These are phyloP conservation scores for Curvularia sp. DNA, from an alignment of 2,329 filamentous ascomycete genomes.

Conservation along the genomic window DNA sequence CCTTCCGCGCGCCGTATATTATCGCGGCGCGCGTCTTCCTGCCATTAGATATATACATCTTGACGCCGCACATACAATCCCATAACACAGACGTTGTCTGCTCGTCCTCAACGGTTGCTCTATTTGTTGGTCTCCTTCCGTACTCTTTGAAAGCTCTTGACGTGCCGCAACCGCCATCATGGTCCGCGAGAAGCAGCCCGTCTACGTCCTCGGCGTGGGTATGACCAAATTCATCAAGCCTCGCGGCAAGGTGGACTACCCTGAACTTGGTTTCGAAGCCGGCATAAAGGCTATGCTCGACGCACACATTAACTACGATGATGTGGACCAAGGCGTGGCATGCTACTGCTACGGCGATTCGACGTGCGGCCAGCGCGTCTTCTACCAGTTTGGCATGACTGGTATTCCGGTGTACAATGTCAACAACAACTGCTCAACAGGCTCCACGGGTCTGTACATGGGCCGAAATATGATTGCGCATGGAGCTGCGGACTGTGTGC, in stretches of 20 bases:
- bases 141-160: neutral
- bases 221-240: conserved; percentile 99
- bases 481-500: conserved; percentile 83
- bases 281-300: conserved; percentile 84
- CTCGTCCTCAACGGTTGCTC: conserved; percentile 11
- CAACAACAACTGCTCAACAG: conserved; percentile 98
- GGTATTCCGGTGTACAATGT: conserved; percentile 96
- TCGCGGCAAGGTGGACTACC: conserved; percentile 91
- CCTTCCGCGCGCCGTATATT: conserved; percentile 21
- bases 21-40: conserved; percentile 19
- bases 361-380: conserved; percentile 93
- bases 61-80: neutral
- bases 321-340: conserved; percentile 93
- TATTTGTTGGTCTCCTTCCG: neutral
- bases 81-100: neutral
- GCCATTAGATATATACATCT: conserved; percentile 1
- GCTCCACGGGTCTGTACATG: conserved; percentile 88
- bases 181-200: conserved; percentile 61
- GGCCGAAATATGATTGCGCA: conserved; percentile 79
- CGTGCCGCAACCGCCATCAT: conserved; percentile 49
- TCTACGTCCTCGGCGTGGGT: conserved; percentile 94
- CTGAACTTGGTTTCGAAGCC: conserved; percentile 91
- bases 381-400: conserved; percentile 99
- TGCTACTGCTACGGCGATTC: conserved; percentile 98
- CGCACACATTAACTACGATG: conserved; percentile 93